Base-by-base conservation (phyloP, 2,329 filamentous ascomycete genomes). In the Calonectria pteridis region DNA sequence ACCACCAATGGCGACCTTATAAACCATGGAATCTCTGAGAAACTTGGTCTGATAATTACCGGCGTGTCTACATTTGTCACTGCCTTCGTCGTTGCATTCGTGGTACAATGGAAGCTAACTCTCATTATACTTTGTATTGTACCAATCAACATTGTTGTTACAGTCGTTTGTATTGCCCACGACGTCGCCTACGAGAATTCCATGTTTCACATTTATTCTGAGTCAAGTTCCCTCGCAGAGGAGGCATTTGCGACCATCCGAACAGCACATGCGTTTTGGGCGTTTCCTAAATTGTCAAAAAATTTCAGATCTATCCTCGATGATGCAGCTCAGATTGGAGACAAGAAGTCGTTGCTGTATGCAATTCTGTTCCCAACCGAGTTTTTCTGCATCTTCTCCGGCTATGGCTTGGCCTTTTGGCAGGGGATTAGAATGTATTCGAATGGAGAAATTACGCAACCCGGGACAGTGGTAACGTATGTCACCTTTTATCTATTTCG, bases 371-470 rank as follows among this genome's bases (percentile, higher is more conserved):
- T 87, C 72, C 85, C 85, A 0, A 80, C 81, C 3, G 85, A 88
- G 74, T 89, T 87, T 78, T 88, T 88, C 71, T 86, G 85, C 70
- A 85, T 89, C 26, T 88, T 87, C 74, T 80, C 85, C 4, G 87
- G 86, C 6, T 88, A 88, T 73, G 87, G 83, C 0, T 81, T 90
- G 4, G 87, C 87, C 0, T 90, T 90, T 71, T 90, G 88, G 88
- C 86, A 89, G 72, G 88, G 88, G 0, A 84, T 89, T 73, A 80
- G 82, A 53, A 87, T 89, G 84, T 87, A 85, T 53, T 76, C 83
- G 4, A 78, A 78, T 0, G 87, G 87, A 1, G 87, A 89, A 75
- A 87, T 89, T 29, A 58, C 77, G 0, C 77, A 86, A n/a, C 82
- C 86, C 0, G 88, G 88, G 3, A 85, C 84, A 1, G 85, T 89